Conservation (phyloP, 1,139 yeast genomes). For the Lodderomyces metapsilosis region DNA sequence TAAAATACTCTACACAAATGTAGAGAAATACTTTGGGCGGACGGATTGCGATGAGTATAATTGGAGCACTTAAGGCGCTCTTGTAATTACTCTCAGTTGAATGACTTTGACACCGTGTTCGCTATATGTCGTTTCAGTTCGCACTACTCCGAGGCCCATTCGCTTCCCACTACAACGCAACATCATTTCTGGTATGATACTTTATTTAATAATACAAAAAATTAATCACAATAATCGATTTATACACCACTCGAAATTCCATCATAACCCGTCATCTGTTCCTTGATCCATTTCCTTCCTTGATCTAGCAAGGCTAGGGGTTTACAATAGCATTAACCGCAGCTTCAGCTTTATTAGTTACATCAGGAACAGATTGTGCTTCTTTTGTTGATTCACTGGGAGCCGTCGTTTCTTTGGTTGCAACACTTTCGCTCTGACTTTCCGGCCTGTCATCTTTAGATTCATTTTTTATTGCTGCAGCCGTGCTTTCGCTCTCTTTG, state of each 20-base stretch:
- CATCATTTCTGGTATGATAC: neutral
- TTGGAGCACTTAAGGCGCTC: no score
- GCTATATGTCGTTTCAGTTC: no score
- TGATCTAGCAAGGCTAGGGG: no score
- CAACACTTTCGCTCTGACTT: neutral
- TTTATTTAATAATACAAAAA: slow-evolving; percentile 1
- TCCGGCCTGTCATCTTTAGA: neutral
- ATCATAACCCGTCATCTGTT: no score
- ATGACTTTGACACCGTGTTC: no score
- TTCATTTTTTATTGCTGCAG: neutral
- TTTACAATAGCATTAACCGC: neutral
- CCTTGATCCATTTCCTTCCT: no score
- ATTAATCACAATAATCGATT: neutral
- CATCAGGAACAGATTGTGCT: neutral
- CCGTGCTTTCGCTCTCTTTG: neutral
- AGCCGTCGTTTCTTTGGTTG: neutral
- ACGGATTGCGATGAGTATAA: no score
- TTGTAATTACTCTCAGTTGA: no score
- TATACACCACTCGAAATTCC: no score
- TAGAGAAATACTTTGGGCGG: no score
- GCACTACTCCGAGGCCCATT: no score
- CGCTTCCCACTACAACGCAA: neutral
- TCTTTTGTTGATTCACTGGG: neutral
- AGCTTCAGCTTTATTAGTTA: neutral
- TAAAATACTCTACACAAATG: neutral